Evolutionary conservation across 2,329 filamentous ascomycete genomes (phyloP).

Genomic region (Neurospora crassa): DNA sequence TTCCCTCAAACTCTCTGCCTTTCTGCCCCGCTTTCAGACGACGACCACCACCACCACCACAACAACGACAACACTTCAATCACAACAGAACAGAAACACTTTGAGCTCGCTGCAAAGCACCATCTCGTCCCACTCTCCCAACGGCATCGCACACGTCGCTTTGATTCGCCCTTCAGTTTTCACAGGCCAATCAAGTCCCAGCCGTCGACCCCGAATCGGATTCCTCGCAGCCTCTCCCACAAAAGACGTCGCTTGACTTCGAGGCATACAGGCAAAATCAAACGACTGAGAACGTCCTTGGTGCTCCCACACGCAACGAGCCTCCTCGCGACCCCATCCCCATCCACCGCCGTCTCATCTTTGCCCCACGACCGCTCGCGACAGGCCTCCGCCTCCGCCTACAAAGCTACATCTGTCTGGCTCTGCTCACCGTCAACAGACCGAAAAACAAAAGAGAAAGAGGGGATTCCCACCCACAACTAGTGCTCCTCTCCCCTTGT

Average conservation of each 20-base stretch:
- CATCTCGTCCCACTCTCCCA: neutral
- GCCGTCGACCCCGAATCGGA: neutral
- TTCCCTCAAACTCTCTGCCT: conserved; percentile 1
- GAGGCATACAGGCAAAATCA: neutral
- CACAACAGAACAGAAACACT: neutral
- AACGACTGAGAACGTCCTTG: neutral
- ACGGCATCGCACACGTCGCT: neutral
- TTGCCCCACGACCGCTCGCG: neutral
- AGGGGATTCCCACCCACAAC: neutral
- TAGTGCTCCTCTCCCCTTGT: neutral
- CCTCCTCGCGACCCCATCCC: neutral
- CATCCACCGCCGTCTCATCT: neutral
- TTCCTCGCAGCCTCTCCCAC: neutral
- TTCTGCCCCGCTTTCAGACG: neutral
- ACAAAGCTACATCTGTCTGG: neutral
- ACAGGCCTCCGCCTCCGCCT: neutral
- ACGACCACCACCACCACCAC: neutral
- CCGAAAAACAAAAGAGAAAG: neutral
- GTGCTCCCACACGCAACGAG: neutral
- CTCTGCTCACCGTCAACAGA: neutral
- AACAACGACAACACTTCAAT: neutral
- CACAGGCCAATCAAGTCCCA: neutral
- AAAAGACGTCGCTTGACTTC: neutral
- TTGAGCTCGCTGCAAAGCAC: neutral
- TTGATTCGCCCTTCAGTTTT: neutral